Evolutionary conservation across 495 filamentous ascomycete genomes (phyloP).

Genomic region (Penicillium parvum): DNA sequence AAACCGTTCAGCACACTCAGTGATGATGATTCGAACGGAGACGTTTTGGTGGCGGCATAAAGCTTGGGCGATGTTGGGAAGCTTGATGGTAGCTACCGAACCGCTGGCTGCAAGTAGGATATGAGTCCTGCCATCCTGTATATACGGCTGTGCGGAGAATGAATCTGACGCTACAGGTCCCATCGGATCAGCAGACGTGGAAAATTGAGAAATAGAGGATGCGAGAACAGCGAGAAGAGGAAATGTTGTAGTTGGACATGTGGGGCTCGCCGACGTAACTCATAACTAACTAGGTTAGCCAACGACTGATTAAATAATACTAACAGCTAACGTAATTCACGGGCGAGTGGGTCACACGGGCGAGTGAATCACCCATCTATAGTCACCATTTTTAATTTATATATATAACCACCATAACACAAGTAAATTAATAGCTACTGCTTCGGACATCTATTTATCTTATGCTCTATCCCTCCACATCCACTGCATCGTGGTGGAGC

Average conservation of each 20-base stretch:
- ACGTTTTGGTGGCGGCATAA: constrained; percentile 53
- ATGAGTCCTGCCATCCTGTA: constrained; percentile 61
- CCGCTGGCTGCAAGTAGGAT: constrained; percentile 70
- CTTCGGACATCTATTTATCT: no score
- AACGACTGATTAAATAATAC: constrained; percentile 8
- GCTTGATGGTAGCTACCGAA: constrained; percentile 85
- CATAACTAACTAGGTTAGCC: no score
- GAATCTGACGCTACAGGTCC: neutral
- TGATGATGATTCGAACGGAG: constrained; percentile 76
- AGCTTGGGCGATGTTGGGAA: constrained; percentile 63
- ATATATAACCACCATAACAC: no score
- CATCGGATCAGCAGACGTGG: neutral
- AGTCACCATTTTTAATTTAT: no score
- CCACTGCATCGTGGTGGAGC: no score
- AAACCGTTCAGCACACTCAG: constrained; percentile 65
- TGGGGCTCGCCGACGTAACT: constrained; percentile 4
- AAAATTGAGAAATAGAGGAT: neutral
- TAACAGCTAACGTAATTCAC: no score
- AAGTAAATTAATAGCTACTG: no score
- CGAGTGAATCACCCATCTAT: no score
- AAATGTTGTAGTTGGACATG: neutral
- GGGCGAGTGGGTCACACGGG: no score
- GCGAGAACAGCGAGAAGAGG: neutral
- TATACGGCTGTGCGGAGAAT: neutral
- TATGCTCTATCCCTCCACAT: no score